Conservation (phyloP, 1,284 basidiomycete species). For the Coniferiporia weirii region DNA sequence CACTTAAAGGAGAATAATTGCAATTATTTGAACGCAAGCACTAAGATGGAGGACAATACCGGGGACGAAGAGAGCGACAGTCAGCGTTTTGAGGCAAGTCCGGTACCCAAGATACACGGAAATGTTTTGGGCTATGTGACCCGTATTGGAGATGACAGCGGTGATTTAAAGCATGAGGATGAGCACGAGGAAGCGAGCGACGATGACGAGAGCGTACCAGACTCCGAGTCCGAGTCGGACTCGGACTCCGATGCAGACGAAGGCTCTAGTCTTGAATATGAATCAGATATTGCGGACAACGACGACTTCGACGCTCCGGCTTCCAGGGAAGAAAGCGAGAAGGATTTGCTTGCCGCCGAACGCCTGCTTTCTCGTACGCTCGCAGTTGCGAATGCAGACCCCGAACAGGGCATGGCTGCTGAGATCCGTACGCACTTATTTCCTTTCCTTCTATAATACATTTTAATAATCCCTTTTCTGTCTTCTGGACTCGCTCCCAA, state of each 20-base stretch:
- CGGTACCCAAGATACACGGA: no score
- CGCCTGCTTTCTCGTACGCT: constrained; percentile 57
- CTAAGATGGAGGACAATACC: constrained; percentile 18
- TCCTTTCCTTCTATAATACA: not conserved
- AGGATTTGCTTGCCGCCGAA: constrained; percentile 39
- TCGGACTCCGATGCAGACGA: constrained; percentile 22
- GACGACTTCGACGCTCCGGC: constrained; percentile 20
- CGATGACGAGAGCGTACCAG: constrained; percentile 22
- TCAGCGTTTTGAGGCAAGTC: not conserved
- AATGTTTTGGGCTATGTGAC: not conserved
- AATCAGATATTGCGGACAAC: constrained; percentile 23
- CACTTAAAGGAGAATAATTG: constrained; percentile 7
- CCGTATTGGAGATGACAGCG: constrained; percentile 18
- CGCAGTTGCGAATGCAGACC: constrained; percentile 49
- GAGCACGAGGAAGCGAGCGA: not conserved
- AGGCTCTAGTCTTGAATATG: constrained; percentile 18
- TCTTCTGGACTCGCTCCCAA: not conserved
- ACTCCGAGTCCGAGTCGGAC: constrained; percentile 23
- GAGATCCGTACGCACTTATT: constrained; percentile 48
- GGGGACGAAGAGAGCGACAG: constrained; percentile 18
- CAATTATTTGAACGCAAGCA: constrained; percentile 25
- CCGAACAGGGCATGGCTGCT: constrained; percentile 49
- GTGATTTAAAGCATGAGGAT: constrained; percentile 21
- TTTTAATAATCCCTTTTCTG: not conserved
- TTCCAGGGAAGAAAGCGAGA: constrained; percentile 1